Evolutionary conservation across 2,329 filamentous ascomycete species (phyloP).

Genomic region (Cercospora citrullina): DNA sequence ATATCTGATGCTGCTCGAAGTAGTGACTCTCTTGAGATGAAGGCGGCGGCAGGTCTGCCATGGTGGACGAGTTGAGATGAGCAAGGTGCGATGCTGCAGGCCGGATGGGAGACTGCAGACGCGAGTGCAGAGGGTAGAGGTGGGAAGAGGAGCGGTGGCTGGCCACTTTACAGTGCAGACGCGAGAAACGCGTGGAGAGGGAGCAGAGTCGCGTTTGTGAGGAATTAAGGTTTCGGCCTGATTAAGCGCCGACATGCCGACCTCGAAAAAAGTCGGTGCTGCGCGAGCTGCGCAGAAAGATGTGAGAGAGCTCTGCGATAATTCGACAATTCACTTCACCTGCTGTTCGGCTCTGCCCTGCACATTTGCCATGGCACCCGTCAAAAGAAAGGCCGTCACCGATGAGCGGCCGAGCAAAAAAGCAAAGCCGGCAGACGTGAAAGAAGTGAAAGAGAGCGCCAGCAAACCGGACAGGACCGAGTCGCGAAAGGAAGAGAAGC

Average conservation of each 20-base stretch:
- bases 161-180: constrained; percentile 18
- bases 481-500: constrained; percentile 22
- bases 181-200: constrained; percentile 11
- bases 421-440: constrained; percentile 33
- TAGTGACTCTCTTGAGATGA: constrained; percentile 40
- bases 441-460: constrained; percentile 20
- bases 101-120: constrained; percentile 14
- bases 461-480: constrained; percentile 12
- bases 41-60: constrained; percentile 34
- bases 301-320: constrained; percentile 2
- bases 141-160: neutral
- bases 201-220: constrained; percentile 11
- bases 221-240: constrained; percentile 1
- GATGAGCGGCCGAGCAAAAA: constrained; percentile 41
- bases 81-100: neutral
- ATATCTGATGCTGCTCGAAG: constrained; percentile 31
- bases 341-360: neutral
- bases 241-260: constrained; percentile 1
- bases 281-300: constrained; percentile 6
- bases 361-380: constrained; percentile 43
- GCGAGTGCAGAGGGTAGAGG: neutral
- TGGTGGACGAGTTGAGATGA: constrained; percentile 15
- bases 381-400: constrained; percentile 49
- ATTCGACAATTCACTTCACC: neutral
- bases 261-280: constrained; percentile 9